A percentile compares a stretch with the other conserved stretches of the same genome.
Evolutionary conservation across 768 basidiomycete genomes (phyloP).

Genomic region (Termitomyces sp.): DNA sequence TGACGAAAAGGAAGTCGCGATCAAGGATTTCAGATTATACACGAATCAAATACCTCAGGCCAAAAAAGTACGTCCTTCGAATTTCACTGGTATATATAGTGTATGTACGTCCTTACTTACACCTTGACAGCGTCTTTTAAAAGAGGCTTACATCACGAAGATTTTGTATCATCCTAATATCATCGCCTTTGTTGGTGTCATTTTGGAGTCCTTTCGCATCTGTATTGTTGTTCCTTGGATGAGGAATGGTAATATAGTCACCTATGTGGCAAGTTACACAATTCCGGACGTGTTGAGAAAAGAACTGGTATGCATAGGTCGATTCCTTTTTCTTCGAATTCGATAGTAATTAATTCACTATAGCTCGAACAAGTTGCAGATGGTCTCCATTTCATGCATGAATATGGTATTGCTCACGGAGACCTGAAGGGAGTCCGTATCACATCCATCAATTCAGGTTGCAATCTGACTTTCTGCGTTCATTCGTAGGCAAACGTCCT

Average conservation of each 20-base stretch:
- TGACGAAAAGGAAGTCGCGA: constrained; percentile 7
- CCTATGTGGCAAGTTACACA: constrained; percentile 8
- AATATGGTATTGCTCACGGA: constrained; percentile 28
- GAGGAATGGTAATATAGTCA: constrained; percentile 19
- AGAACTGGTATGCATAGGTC: constrained; percentile 6
- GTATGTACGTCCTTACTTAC: background rate
- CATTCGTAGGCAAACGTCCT: constrained; percentile 9
- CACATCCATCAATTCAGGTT: background rate
- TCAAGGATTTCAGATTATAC: constrained; percentile 15
- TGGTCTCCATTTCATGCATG: constrained; percentile 21
- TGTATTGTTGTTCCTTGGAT: constrained; percentile 25
- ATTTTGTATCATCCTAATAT: constrained; percentile 17
- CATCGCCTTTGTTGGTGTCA: constrained; percentile 17
- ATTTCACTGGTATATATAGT: background rate
- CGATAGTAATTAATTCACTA: background rate
- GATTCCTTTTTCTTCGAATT: background rate
- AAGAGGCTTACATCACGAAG: constrained; percentile 17
- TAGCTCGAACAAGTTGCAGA: constrained; percentile 23
- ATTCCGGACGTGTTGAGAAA: constrained; percentile 2
- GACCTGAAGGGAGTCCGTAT: constrained; percentile 31
- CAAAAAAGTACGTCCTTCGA: constrained; percentile 4
- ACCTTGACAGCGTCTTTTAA: constrained; percentile 11
- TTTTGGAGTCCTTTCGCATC: constrained; percentile 11
- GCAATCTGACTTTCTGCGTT: background rate
- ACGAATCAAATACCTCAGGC: background rate